Base-by-base conservation (phyloP, 1,139 yeast species). In the Blastobotrys aristatus region DNA sequence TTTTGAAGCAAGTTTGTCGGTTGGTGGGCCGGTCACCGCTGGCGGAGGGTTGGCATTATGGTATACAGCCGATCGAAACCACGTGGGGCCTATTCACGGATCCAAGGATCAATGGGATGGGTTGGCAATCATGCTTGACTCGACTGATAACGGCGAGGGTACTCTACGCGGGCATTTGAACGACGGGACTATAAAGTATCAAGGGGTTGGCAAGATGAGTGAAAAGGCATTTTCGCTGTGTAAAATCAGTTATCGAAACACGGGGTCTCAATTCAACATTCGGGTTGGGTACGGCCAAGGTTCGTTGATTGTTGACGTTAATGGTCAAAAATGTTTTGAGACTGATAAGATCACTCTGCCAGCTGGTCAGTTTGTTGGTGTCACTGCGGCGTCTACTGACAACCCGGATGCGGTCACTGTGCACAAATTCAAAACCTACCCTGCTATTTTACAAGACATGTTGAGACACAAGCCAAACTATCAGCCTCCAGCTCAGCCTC, bases 71-170 rank as follows among this genome's bases (percentile, higher is more conserved):
- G 50, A 57, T 24, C 57, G 58, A 5, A 55, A 55, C 33, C 53
- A 53, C 21, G 47, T 41, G 1, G 73, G 73, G 4, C 63, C 68
- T 1, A 63, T 66, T 4, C 64, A 66, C 50, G 73, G 73, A 11
- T 58, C 65, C 3, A 48, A 57, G 22, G 72, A 69, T 42, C 46
- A 51, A 18, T 69, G 72, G 71, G 72, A 69, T 50, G 73, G 73
- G 2, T 54, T 69, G 43, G 72, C 66, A 4, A 46, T 69, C 18
- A 56, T 67, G 44, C 51, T 69, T 29, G 73, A 69, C 57, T 47
- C 62, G 49, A 57, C 56, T 49, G 54, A 48, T 24, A 54, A 54
- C 13, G 58, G 49, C 13, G 47, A 49, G 17, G 72, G 71, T 10
- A 59, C 67, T 10, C 56, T 69, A 22, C 60, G 71, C 7, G 73